Evolutionary conservation across 176 grass and related monocot genomes (phyloP).

Genomic region (Carex kokanica): DNA sequence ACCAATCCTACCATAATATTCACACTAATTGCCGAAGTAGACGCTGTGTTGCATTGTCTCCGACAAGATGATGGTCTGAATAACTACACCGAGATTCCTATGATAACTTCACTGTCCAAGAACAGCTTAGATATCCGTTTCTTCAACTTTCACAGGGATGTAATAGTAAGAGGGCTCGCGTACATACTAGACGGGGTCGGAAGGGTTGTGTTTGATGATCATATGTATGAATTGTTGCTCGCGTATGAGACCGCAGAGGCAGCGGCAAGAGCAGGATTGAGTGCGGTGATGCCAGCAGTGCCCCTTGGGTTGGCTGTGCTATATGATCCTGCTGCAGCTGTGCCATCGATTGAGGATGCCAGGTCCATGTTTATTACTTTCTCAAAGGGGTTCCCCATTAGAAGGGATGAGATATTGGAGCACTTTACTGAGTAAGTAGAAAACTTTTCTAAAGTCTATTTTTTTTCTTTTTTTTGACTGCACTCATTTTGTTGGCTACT

Average conservation of each 20-base stretch:
- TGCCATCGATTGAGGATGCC: slow-evolving; percentile 30
- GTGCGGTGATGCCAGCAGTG: neutral
- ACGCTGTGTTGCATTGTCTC: slow-evolving; percentile 39
- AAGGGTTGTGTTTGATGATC: slow-evolving; percentile 47
- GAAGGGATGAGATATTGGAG: slow-evolving; percentile 42
- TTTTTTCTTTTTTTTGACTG: neutral
- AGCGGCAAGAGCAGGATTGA: neutral
- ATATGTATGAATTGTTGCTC: slow-evolving; percentile 8
- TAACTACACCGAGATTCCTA: slow-evolving; percentile 23
- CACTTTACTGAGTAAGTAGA: slow-evolving; percentile 51
- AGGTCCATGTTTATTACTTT: slow-evolving; percentile 71
- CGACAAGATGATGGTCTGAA: neutral
- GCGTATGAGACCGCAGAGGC: slow-evolving; percentile 6
- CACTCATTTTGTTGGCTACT: neutral
- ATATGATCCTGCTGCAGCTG: neutral
- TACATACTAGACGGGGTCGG: slow-evolving; percentile 37
- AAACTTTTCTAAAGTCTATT: neutral
- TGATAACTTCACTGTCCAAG: slow-evolving; percentile 26
- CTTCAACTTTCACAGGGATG: slow-evolving; percentile 46
- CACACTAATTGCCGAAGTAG: slow-evolving; percentile 28
- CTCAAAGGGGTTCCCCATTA: slow-evolving; percentile 34
- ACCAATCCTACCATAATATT: neutral
- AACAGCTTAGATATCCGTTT: slow-evolving; percentile 29
- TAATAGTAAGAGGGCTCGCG: slow-evolving; percentile 26
- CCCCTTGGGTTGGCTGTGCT: slow-evolving; percentile 6